Base-by-base conservation (phyloP, 2,329 filamentous ascomycete species). In the Pseudomassariella vexata region DNA sequence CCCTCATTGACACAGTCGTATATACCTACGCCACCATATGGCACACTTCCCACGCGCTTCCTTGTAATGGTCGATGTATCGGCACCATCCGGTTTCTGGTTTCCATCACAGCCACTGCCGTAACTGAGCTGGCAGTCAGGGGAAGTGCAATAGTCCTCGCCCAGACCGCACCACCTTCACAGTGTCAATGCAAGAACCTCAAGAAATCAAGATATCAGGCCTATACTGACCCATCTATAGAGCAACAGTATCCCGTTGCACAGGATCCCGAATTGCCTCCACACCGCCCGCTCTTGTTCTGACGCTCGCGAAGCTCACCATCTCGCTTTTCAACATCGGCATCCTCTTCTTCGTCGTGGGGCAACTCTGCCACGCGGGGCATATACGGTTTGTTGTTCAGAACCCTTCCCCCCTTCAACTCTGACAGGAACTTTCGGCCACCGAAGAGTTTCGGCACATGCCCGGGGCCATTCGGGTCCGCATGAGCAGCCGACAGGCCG, bases 1-100 rank as follows among this genome's bases (percentile, higher is more conserved):
- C 73, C 70, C 6, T 67, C 60, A 28, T 63, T 60, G 4, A 55
- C 53, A 40, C 69, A 73, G 41, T 65, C 56, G 44, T 70, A 70
- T 37, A 73, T 66, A 16, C 50, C 60, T 21, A 63, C 65, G 15
- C 69, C 68, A 15, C 52, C 52, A 42, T 70, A 71, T 3, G 48
- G 42, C n/a, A 72, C 54, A 8, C 39, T 53, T n/a, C 69, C 69
- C 16, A 68, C 20, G 37, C 64, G 61, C n/a, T 65, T 54, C 28
- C 69, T 57, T 24, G 56, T 43, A 32, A 72, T 57, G 7, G 45
- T 50, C 6, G 64, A 62, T 9, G 68, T 73, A 37, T 65, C 62
- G 24, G 50, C 50, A 24, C 68, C 68, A 19, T 54, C 41, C 12
- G 67, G 65, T 16, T 56, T 59, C 14, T 53, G 42, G 44, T 70